These are phyloP conservation scores for Geotrichum carabidarum DNA, from an alignment of 1,139 yeast species.

Conservation along the genomic window DNA sequence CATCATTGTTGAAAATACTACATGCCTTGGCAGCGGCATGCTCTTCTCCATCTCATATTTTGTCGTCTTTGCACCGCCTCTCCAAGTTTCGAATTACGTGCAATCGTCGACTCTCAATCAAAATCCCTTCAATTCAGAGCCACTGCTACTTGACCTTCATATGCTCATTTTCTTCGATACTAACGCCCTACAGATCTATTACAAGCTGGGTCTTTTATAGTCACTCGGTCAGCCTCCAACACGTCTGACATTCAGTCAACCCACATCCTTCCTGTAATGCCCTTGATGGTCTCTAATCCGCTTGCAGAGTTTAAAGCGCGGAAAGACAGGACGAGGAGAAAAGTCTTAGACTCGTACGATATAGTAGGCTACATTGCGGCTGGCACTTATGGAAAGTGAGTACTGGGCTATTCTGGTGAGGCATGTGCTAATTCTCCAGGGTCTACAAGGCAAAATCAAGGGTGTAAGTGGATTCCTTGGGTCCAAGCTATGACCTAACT, in stretches of 20 bases:
- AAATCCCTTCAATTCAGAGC: too few relatives aligned
- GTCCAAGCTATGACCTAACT: neutral
- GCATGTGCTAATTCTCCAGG: conserved; percentile 36
- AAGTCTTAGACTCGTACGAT: conserved; percentile 76
- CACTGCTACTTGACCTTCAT: too few relatives aligned
- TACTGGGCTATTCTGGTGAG: neutral
- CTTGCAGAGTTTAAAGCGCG: conserved; percentile 43
- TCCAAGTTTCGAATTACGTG: too few relatives aligned
- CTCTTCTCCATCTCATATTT: too few relatives aligned
- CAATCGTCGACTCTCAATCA: too few relatives aligned
- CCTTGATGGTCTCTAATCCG: conserved; percentile 32
- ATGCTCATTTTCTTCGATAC: neutral
- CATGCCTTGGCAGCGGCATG: too few relatives aligned
- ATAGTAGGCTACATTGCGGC: conserved; percentile 96
- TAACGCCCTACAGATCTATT: neutral
- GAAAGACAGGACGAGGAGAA: conserved; percentile 61
- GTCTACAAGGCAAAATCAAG: conserved; percentile 78
- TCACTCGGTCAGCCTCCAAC: neutral
- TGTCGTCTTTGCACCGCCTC: too few relatives aligned
- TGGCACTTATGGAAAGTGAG: conserved; percentile 76
- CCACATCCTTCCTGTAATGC: neutral
- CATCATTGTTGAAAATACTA: too few relatives aligned
- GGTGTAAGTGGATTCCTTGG: conserved; percentile 2
- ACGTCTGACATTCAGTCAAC: neutral
- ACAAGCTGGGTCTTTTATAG: neutral